Base-by-base conservation (phyloP, 2,329 filamentous ascomycete species). In the Erysiphe pulchra region DNA sequence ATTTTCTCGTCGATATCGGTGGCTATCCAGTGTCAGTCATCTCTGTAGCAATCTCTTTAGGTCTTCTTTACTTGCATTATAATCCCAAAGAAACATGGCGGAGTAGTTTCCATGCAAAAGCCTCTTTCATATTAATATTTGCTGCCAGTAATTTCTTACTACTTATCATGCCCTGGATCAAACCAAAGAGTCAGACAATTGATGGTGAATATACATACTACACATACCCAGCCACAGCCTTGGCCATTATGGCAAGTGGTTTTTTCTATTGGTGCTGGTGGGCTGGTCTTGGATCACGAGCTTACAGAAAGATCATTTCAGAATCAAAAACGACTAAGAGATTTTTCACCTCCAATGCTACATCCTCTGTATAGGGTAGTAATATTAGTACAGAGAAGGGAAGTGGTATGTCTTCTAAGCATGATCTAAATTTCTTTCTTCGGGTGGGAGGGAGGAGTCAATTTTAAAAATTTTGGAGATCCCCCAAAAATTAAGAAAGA, bases 1-100 rank as follows among this genome's bases (percentile, higher is more conserved):
- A 70, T 48, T 77, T 77, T 51, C 71, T 79, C 12, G 68, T 75
- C 49, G 69, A 71, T 51, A 60, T 80, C 1, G 58, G 65, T 34
- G 64, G 67, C 0, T 79, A 80, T 47, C 77, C 77, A 0, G 55
- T 60, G 0, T 65, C 68, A 1, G 60, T 75, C 11, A 81, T 81
- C 59, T 61, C 65, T 45, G 58, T 77, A 7, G 56, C 68, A 12
- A 63, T 80, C 56, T 66, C 66, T 0, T 46, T 70, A 2, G 76
- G 77, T 0, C 54, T 81, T 0, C 68, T 71, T 34, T 56, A 60
- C 45, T 55, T 63, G 14, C 59, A 59, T 37, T 33, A 32, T 18
- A 51, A 50, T 4, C 55, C 54, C 17, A 44, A 44, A 11, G 56
- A 61, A 50, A 49, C 51, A 5, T 61, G 58, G 57, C 36, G 45